A percentile compares a stretch with the other conserved stretches of the same genome.
Conservation (phyloP, 1,284 basidiomycete species). For the Sporisorium reilianum region DNA sequence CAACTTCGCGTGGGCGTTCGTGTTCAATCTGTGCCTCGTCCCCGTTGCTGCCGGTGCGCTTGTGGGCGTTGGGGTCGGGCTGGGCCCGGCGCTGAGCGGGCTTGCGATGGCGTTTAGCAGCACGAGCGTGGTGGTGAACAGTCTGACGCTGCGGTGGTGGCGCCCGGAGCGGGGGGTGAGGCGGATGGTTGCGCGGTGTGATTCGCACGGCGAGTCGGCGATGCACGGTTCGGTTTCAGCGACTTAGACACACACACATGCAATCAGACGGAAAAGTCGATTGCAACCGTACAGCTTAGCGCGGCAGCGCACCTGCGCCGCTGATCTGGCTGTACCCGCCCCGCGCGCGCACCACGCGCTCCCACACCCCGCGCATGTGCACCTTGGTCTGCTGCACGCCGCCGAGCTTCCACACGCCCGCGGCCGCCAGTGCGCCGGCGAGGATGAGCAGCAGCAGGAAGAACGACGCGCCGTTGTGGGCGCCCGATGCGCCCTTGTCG, state of each 20-base stretch:
- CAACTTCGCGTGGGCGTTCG: constrained; percentile 51
- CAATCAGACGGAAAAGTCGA: too few species aligned
- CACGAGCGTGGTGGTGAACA: constrained; percentile 43
- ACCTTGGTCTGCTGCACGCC: constrained; percentile 37
- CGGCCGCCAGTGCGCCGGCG: constrained; percentile 9
- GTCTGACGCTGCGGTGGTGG: constrained; percentile 42
- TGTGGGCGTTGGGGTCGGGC: constrained; percentile 8
- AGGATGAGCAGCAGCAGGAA: constrained; percentile 40
- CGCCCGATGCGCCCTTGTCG: neutral
- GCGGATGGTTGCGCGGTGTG: constrained; percentile 8
- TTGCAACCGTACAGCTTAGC: too few species aligned
- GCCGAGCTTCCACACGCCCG: constrained; percentile 33
- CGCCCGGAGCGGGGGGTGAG: constrained; percentile 18
- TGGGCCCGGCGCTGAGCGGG: constrained; percentile 40
- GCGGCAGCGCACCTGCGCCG: constrained; percentile 7
- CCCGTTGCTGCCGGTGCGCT: constrained; percentile 46
- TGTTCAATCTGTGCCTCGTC: constrained; percentile 44
- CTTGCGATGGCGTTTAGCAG: constrained; percentile 54
- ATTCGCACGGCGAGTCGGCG: neutral
- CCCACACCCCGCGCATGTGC: constrained; percentile 4
- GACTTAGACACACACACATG: neutral
- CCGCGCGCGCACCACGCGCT: neutral
- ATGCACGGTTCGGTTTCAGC: too few species aligned
- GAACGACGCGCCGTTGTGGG: constrained; percentile 26
- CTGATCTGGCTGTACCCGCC: constrained; percentile 16